Conservation (phyloP, 2,329 filamentous ascomycete genomes). For the Balansia obtecta region DNA sequence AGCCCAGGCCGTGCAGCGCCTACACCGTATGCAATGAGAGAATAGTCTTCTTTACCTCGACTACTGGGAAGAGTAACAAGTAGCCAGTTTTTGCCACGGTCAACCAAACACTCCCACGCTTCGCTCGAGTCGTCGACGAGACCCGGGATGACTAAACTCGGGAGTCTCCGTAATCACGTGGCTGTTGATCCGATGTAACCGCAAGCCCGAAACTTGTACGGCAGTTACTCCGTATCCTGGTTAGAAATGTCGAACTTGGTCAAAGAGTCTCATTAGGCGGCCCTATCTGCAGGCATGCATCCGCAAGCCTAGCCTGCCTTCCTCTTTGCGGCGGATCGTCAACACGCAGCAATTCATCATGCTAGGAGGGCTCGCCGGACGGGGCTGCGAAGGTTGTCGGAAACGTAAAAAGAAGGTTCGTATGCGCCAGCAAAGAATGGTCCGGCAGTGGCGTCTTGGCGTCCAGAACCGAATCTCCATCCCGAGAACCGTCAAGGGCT, state of each 20-base stretch:
- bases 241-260: background rate
- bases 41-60: background rate
- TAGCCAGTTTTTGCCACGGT: background rate
- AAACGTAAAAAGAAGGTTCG: conserved; percentile 7
- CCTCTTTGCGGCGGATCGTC: background rate
- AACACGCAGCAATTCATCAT: background rate
- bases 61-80: background rate
- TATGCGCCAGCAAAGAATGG: background rate
- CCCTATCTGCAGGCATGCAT: background rate
- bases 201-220: background rate
- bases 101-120: background rate
- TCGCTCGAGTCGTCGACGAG: background rate
- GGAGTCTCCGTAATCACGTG: background rate
- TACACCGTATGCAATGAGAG: background rate
- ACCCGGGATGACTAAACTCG: background rate
- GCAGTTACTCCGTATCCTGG: background rate
- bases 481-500: background rate
- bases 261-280: background rate
- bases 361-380: conserved; percentile 1
- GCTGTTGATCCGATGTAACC: background rate
- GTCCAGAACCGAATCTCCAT: background rate
- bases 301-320: background rate
- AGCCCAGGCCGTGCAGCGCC: background rate
- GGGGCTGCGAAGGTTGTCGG: conserved; percentile 5
- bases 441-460: background rate